Conservation (phyloP, 805 yeast species). For the Metschnikowia dekortorum region DNA sequence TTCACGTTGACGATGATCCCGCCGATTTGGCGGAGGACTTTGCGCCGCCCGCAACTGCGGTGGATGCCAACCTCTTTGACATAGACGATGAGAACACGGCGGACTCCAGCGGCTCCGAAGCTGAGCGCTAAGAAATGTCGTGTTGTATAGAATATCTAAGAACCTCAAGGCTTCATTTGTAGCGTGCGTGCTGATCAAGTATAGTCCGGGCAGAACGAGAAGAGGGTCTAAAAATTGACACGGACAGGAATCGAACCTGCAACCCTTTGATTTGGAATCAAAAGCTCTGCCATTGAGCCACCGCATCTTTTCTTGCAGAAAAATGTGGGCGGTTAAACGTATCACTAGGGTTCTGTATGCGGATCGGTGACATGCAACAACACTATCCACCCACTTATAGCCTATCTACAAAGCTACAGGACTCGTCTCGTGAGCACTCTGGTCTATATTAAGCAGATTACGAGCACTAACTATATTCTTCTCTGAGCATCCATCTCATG, state of each 20-base stretch:
- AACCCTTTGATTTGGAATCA: conserved; percentile 23
- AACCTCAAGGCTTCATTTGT: too few species aligned
- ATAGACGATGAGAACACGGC: conserved; percentile 23
- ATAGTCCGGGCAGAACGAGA: not conserved
- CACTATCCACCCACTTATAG: too few species aligned
- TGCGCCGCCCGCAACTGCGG: conserved; percentile 8
- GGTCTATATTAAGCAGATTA: conserved; percentile 9
- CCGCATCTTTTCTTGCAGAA: conserved; percentile 13
- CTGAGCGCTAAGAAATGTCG: not conserved
- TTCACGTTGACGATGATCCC: conserved; percentile 19
- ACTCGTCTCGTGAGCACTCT: not conserved
- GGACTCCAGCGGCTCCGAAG: conserved; percentile 3
- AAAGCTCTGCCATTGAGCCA: conserved; percentile 24
- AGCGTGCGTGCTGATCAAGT: too few species aligned
- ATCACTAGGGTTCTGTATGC: too few species aligned
- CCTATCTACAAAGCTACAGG: not conserved
- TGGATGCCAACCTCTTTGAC: conserved; percentile 27
- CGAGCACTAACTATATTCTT: conserved; percentile 8
- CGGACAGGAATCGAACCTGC: conserved; percentile 25
- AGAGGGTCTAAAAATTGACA: conserved; percentile 12
- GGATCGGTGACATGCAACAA: too few species aligned
- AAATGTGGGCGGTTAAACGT: not conserved
- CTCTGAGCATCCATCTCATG: conserved; percentile 44
- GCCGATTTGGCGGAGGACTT: conserved; percentile 16
- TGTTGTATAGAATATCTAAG: not conserved